These are phyloP conservation scores for Macrophomina phaseolina DNA, from an alignment of 2,329 filamentous ascomycete genomes.

Conservation along the genomic window DNA sequence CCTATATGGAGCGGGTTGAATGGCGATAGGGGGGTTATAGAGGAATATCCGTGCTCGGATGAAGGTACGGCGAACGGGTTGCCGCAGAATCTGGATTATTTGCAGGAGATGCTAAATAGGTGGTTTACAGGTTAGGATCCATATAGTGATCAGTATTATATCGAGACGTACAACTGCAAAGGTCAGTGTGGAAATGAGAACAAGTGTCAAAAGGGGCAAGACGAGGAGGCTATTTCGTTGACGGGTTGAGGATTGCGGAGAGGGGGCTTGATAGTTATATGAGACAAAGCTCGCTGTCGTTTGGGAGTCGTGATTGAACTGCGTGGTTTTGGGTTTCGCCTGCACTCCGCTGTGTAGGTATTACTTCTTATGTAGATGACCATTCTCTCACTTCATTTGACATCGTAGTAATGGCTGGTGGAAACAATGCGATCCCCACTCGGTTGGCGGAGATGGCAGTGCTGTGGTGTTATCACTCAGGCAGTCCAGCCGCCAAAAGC, in stretches of 20 bases:
- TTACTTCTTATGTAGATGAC: too few relatives aligned
- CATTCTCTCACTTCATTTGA: too few relatives aligned
- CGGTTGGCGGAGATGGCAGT: not conserved
- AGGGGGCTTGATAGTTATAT: too few relatives aligned
- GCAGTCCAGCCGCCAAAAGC: not conserved
- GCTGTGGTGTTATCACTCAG: not conserved
- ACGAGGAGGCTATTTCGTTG: not conserved
- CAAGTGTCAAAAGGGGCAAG: slow-evolving; percentile 26
- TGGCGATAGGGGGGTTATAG: slow-evolving; percentile 39
- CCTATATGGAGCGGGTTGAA: slow-evolving; percentile 39
- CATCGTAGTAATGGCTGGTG: not conserved
- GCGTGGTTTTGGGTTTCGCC: too few relatives aligned
- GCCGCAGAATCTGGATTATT: slow-evolving; percentile 46
- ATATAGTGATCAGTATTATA: slow-evolving; percentile 38
- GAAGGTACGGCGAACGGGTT: slow-evolving; percentile 38
- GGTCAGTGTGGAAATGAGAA: slow-evolving; percentile 31
- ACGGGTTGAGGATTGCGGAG: not conserved
- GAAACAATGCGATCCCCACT: not conserved
- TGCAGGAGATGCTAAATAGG: slow-evolving; percentile 46
- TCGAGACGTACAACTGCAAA: slow-evolving; percentile 33
- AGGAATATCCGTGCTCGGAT: slow-evolving; percentile 36
- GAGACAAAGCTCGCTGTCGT: not conserved
- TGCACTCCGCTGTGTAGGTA: too few relatives aligned
- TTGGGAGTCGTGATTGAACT: too few relatives aligned
- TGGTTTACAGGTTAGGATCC: slow-evolving; percentile 46